A percentile compares a stretch with the other conserved stretches of the same genome.
These are phyloP conservation scores for Aspergillus candidus DNA, from an alignment of 2,329 filamentous ascomycete genomes.

Conservation along the genomic window DNA sequence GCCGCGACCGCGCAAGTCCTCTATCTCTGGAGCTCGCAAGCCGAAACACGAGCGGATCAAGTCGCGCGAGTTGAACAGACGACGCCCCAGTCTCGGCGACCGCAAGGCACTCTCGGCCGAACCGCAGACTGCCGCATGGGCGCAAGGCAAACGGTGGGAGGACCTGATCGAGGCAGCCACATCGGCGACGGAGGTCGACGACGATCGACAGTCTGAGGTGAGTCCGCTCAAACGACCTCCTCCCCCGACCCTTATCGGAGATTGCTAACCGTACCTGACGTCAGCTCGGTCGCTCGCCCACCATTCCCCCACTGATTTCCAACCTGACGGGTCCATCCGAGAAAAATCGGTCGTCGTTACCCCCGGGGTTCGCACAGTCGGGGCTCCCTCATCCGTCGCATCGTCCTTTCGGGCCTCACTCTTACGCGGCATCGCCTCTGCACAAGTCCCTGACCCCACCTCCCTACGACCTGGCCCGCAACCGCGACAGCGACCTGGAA, in stretches of 20 bases:
- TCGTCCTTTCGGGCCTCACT: conserved; percentile 40
- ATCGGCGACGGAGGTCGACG: conserved; percentile 83
- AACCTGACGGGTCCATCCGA: conserved; percentile 36
- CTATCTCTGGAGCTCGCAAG: conserved; percentile 68
- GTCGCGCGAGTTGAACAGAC: conserved; percentile 63
- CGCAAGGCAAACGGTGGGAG: conserved; percentile 86
- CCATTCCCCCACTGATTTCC: conserved; percentile 34
- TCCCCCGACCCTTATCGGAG: conserved; percentile 30
- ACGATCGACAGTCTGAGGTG: conserved; percentile 73
- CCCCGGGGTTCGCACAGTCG: conserved; percentile 52
- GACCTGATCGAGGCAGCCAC: conserved; percentile 92
- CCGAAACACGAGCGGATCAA: conserved; percentile 74
- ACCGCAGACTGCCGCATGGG: conserved; percentile 64
- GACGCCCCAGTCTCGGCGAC: conserved; percentile 66
- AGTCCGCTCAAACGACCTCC: conserved; percentile 41
- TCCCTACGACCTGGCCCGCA: conserved; percentile 51
- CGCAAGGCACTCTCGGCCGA: conserved; percentile 84
- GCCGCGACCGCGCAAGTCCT: conserved; percentile 74
- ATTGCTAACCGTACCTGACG: conserved; percentile 36
- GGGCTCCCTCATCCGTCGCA: conserved; percentile 36
- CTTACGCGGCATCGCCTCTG: conserved; percentile 80
- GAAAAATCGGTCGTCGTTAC: conserved; percentile 55
- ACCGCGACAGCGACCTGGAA: conserved; percentile 55
- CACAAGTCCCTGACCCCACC: conserved; percentile 88
- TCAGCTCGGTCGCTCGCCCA: conserved; percentile 36